phyloP scores from a whole-genome alignment of 2,329 filamentous ascomycete species.

The Graphilbum sp. region DNA sequence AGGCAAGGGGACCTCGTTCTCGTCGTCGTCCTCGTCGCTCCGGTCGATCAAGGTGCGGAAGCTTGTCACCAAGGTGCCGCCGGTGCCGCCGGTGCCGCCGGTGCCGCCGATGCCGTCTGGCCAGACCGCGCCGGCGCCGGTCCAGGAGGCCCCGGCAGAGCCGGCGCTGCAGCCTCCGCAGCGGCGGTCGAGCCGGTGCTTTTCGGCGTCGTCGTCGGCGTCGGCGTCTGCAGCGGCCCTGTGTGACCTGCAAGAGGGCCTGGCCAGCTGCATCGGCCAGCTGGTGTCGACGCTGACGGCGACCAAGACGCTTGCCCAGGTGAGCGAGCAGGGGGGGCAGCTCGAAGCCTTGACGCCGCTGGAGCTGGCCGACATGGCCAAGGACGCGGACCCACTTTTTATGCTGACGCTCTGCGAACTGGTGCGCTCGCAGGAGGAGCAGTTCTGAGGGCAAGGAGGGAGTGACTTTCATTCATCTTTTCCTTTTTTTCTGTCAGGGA shows the following conservation, averaged over 20 bases:
- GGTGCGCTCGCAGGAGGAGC: slow-evolving; percentile 23
- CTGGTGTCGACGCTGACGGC: slow-evolving; percentile 31
- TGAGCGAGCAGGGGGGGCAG: slow-evolving; percentile 1
- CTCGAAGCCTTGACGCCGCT: slow-evolving; percentile 5
- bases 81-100: not conserved
- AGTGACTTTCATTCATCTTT: not conserved
- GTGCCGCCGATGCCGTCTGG: no score
- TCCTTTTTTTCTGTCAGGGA: no score
- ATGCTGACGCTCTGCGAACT: slow-evolving; percentile 24
- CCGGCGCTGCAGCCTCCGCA: no score
- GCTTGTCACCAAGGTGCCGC: not conserved
- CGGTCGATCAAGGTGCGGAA: not conserved
- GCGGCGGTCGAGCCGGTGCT: no score
- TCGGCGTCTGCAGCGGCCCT: slow-evolving; percentile 13
- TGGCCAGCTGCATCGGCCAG: slow-evolving; percentile 32
- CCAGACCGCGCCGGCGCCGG: no score
- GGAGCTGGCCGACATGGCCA: slow-evolving; percentile 7
- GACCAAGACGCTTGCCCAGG: not conserved
- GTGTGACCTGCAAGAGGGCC: slow-evolving; percentile 29
- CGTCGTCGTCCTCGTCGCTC: not conserved
- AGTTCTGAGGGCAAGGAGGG: not conserved
- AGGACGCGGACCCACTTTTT: slow-evolving; percentile 19
- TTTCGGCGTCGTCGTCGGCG: not conserved
- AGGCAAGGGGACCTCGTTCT: not conserved
- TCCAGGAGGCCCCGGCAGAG: no score